Evolutionary conservation across 2,329 filamentous ascomycete species (phyloP).

Genomic region (Aspergillus unguis): DNA sequence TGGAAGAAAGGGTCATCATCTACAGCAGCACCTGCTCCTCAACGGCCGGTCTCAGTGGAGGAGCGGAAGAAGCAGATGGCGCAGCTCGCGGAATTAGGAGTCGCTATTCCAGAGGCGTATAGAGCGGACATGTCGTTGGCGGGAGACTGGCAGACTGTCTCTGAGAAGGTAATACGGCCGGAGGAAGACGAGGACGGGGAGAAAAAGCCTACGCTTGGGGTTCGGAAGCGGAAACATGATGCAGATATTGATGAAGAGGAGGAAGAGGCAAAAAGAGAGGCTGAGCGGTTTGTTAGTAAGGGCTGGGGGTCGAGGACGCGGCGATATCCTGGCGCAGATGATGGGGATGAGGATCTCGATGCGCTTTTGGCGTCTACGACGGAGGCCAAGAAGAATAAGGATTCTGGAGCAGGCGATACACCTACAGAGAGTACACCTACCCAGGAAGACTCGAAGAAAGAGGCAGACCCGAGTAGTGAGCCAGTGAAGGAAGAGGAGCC

Average conservation of each 20-base stretch:
- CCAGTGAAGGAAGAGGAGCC: slow-evolving; percentile 9
- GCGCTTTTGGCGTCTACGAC: slow-evolving; percentile 42
- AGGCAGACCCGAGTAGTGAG: slow-evolving; percentile 9
- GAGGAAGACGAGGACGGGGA: slow-evolving; percentile 43
- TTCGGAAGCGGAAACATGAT: slow-evolving; percentile 46
- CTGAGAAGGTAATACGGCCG: slow-evolving; percentile 40
- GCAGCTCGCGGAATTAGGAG: slow-evolving; percentile 82
- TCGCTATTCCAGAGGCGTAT: slow-evolving; percentile 76
- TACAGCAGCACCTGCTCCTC: slow-evolving; percentile 30
- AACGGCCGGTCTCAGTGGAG: slow-evolving; percentile 51
- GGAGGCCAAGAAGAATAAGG: slow-evolving; percentile 35
- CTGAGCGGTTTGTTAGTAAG: slow-evolving; percentile 35
- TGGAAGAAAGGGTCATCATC: slow-evolving; percentile 26
- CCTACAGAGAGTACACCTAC: slow-evolving; percentile 8
- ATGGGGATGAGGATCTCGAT: slow-evolving; percentile 40
- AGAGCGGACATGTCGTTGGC: slow-evolving; percentile 79
- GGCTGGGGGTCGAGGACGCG: slow-evolving; percentile 45
- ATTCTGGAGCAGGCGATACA: slow-evolving; percentile 13
- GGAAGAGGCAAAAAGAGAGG: slow-evolving; percentile 34
- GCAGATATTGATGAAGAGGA: slow-evolving; percentile 42
- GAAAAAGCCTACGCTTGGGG: slow-evolving; percentile 43
- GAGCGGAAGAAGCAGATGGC: slow-evolving; percentile 80
- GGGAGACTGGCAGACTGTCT: slow-evolving; percentile 78
- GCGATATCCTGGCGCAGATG: slow-evolving; percentile 38
- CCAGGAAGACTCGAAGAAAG: slow-evolving; percentile 10